A percentile compares a stretch with the other conserved stretches of the same genome.
Evolutionary conservation across 805 yeast genomes (phyloP).

Genomic region (Pichia sporocuriosa): DNA sequence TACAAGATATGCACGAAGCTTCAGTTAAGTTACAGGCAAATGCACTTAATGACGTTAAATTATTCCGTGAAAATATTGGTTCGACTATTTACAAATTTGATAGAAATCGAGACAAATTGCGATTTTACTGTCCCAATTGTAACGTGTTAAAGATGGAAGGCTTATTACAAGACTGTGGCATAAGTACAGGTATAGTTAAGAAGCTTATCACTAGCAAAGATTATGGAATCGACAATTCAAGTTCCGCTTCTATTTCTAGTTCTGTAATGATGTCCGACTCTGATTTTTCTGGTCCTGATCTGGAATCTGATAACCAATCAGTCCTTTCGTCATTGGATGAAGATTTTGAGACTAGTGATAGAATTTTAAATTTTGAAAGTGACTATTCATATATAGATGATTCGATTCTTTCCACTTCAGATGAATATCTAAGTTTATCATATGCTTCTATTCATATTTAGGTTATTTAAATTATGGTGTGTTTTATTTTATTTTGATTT

Average conservation of each 20-base stretch:
- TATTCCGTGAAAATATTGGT: constrained; percentile 23
- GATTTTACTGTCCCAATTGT: constrained; percentile 64
- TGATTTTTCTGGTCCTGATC: constrained; percentile 11
- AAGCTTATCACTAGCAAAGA: no score
- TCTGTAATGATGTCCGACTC: no score
- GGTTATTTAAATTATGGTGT: no score
- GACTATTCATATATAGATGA: background rate
- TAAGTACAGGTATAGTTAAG: constrained; percentile 32
- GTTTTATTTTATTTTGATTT: no score
- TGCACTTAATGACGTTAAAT: constrained; percentile 18
- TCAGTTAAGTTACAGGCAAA: constrained; percentile 16
- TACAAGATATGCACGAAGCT: constrained; percentile 9
- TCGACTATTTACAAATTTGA: constrained; percentile 37
- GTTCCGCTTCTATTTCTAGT: no score
- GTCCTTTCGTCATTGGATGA: background rate
- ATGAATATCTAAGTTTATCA: constrained; percentile 7
- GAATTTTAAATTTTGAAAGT: no score
- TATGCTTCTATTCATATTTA: constrained; percentile 4
- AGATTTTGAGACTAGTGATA: no score
- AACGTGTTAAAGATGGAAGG: constrained; percentile 51
- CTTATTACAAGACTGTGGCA: constrained; percentile 52
- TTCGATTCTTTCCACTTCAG: constrained; percentile 3
- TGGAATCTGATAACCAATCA: constrained; percentile 1
- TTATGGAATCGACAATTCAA: no score
- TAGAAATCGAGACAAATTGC: constrained; percentile 28